Evolutionary conservation across 306 rosid species (phyloP), one percentile per base, ranked within the genome.

Genomic region (Vigna mungo): DNA sequence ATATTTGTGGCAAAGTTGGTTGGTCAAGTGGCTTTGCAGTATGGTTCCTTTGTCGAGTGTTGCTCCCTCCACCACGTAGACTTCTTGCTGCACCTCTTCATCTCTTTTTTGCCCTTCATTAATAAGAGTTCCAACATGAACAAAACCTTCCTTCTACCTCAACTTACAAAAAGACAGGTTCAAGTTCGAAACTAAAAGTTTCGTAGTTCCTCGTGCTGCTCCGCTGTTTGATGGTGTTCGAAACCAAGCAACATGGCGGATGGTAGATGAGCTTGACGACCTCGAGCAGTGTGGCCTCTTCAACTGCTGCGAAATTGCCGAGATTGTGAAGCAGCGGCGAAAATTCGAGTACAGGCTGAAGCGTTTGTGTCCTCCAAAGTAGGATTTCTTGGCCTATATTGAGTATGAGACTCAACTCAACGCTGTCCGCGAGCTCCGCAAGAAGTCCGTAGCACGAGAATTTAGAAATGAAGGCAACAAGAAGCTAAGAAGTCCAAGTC

Each of bases 371-470:
- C 86, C 86, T 1, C 49, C 78, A 46, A 85, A 81, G 68, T 76
- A 81, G 30, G 88, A 85, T 23, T 85, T 68, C 49, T 20, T 85
- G 41, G 43, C 84, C 16, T 85, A 85, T 34, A 52, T 85, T 0
- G 86, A 85, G 13, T 85, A 85, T 70, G 88, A 85, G 79, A 63
- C 77, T 49, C 84, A 85, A 27, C 79, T 85, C 8, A 81, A 85
- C 21, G 52, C 79, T 0, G 84, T 85, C 59, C 84, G 79, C 20
- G 39, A 27, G 3, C 85, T 85, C 52, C 86, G 85, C 11, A 85
- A 56, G 84, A 85, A 74, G 5, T 58, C 86, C 18, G 88, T 47
- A 34, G 71, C 83, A 34, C 75, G 78, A 3, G 79, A 85, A 53
- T 2, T 64, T 63, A 74, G 12, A 81, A 68, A 78, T 55, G 79